Base-by-base conservation (phyloP, 306 rosid genomes). In the Rosa multiflora region DNA sequence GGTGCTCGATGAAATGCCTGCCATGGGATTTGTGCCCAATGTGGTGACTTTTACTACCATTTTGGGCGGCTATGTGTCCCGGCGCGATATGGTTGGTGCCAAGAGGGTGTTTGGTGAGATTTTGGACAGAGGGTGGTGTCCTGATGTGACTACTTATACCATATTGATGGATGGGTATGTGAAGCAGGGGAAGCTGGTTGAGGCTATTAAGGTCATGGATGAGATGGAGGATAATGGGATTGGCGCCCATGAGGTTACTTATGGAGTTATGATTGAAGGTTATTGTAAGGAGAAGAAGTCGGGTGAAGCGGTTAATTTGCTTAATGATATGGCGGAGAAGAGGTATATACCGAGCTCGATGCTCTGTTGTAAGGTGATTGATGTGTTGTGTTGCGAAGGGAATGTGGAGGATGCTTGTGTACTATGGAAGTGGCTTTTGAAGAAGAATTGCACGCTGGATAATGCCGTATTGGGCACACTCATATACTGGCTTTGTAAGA, bases 191-290 rank as follows among this genome's bases (percentile, higher is more conserved):
- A 84, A 81, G 75, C 82, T 92, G 76, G 74, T 77, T 48, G 94
- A 89, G 78, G 96, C 96, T 44, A 77, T 92, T 59, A 89, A 82
- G 85, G 84, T 92, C 20, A 90, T 92, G 96, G 97, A 92, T 82
- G 93, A 87, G 49, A 92, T 92, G 97, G 93, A 92, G 83, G 96
- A 92, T 37, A 92, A 89, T 83, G 91, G 91, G 75, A 85, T 92
- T 70, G 87, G 79, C 13, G 87, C 96, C 0, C 90, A 89, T 82
- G 94, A 89, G 63, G 80, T 90, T 15, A 91, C 94, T 43, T 90
- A 93, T 84, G 87, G 89, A 43, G 89, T 90, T 83, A 89, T 93
- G 88, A 85, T 90, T 77, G 88, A 83, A 43, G 97, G 89, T 76
- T 93, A 88, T 70, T 89, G 96, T 56, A 87, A 82, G 67, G 85